phyloP scores from a whole-genome alignment of 768 basidiomycete species.

The Exsudoporus frostii region DNA sequence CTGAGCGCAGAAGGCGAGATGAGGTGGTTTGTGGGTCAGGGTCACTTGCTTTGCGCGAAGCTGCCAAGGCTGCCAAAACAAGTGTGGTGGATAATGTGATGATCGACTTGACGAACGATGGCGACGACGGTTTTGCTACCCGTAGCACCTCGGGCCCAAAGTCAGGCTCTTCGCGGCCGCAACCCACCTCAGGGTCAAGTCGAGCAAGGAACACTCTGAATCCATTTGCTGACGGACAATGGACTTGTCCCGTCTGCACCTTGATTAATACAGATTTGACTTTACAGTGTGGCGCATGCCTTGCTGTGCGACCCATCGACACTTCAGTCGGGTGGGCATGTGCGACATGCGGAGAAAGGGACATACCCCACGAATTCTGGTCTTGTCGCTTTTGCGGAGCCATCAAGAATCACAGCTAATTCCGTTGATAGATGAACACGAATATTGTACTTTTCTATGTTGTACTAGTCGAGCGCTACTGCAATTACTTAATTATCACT shows the following conservation, averaged over 20 bases:
- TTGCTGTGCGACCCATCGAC: slow-evolving; percentile 36
- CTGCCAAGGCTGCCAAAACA: slow-evolving; percentile 64
- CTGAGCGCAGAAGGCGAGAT: slow-evolving; percentile 73
- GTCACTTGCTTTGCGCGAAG: slow-evolving; percentile 52
- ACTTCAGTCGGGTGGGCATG: slow-evolving; percentile 58
- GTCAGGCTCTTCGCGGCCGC: slow-evolving; percentile 14
- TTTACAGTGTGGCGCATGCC: slow-evolving; percentile 63
- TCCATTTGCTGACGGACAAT: slow-evolving; percentile 28
- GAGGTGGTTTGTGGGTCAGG: slow-evolving; percentile 74
- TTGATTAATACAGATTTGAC: slow-evolving; percentile 51
- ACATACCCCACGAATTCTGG: slow-evolving; percentile 67
- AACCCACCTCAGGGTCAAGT: background rate
- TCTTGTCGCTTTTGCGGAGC: slow-evolving; percentile 71
- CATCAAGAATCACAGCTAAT: slow-evolving; percentile 46
- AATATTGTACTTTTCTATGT: background rate
- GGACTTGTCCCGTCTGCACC: slow-evolving; percentile 63
- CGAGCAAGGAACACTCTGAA: background rate
- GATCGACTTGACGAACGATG: slow-evolving; percentile 54
- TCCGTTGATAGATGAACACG: background rate
- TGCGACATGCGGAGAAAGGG: slow-evolving; percentile 56
- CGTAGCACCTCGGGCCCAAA: slow-evolving; percentile 30
- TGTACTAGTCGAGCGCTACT: background rate
- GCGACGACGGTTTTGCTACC: slow-evolving; percentile 6
- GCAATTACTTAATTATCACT: background rate
- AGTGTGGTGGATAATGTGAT: slow-evolving; percentile 55